A percentile compares a stretch with the other conserved stretches of the same genome.
phyloP scores from a whole-genome alignment of 2,329 filamentous ascomycete genomes.

The Dendryphion nanum region DNA sequence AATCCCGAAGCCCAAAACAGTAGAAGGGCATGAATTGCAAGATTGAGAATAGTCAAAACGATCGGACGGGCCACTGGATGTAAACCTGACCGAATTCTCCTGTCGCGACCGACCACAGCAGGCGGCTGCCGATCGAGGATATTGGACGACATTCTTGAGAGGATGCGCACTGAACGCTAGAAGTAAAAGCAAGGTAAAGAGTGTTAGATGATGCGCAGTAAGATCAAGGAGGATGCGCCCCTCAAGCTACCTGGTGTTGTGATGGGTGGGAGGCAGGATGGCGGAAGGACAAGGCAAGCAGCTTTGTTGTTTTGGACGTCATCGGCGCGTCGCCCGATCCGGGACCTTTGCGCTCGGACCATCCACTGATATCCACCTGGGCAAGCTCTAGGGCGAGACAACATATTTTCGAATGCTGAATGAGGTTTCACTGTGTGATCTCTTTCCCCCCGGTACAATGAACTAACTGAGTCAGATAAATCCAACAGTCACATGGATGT shows the following conservation, averaged over 20 bases:
- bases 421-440: too few relatives aligned
- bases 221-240: background rate
- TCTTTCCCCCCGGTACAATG: too few relatives aligned
- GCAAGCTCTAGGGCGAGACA: too few relatives aligned
- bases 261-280: too few relatives aligned
- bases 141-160: constrained; percentile 19
- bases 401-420: too few relatives aligned
- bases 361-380: background rate
- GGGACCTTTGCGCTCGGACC: background rate
- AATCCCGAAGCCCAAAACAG: constrained; percentile 62
- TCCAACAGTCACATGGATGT: too few relatives aligned
- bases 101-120: constrained; percentile 20
- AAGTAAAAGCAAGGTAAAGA: background rate
- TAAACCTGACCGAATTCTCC: constrained; percentile 25
- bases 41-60: constrained; percentile 51
- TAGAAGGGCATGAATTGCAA: constrained; percentile 63
- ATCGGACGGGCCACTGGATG: constrained; percentile 40
- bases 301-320: background rate
- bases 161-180: too few relatives aligned
- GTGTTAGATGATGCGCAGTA: background rate
- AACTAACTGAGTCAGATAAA: too few relatives aligned
- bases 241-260: background rate
- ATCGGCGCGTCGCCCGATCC: background rate
- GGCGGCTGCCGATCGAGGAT: constrained; percentile 27
- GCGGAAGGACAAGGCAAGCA: background rate